phyloP scores from a whole-genome alignment of 192 early-diverging fungal species.

The Coemansia sp. region DNA sequence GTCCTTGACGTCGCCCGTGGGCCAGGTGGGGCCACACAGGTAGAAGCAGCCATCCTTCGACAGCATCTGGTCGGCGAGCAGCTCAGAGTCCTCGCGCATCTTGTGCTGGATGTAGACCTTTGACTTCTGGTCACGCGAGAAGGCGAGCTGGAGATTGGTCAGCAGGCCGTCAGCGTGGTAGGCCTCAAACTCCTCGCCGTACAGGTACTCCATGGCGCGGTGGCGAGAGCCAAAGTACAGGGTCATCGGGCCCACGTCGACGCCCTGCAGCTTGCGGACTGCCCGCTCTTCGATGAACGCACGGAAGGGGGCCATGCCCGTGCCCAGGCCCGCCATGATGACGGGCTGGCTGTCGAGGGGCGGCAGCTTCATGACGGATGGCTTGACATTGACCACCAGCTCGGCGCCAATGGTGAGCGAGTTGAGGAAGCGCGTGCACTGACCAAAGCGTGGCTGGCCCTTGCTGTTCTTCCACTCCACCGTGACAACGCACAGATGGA shows the following conservation, averaged over 20 bases:
- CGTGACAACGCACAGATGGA: constrained; percentile 87
- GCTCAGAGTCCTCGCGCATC: constrained; percentile 77
- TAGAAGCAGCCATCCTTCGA: constrained; percentile 82
- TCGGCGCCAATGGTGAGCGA: constrained; percentile 59
- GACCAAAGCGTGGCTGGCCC: constrained; percentile 71
- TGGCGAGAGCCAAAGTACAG: constrained; percentile 96
- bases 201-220: constrained; percentile 89
- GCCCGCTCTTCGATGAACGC: constrained; percentile 94
- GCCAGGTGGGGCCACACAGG: constrained; percentile 97
- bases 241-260: constrained; percentile 85
- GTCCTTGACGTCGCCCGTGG: constrained; percentile 87
- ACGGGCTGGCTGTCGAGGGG: constrained; percentile 74
- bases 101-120: constrained; percentile 97
- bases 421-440: constrained; percentile 86
- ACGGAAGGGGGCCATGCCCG: constrained; percentile 98
- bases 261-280: constrained; percentile 67
- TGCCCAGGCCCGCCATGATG: constrained; percentile 95
- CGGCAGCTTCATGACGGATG: constrained; percentile 95
- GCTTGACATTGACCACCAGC: constrained; percentile 87
- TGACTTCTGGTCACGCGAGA: constrained; percentile 88
- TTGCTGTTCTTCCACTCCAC: constrained; percentile 77
- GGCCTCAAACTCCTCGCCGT: constrained; percentile 95
- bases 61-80: constrained; percentile 71
- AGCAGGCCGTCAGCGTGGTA: constrained; percentile 85
- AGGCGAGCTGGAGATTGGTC: constrained; percentile 85